These are phyloP conservation scores for Tuber umbilicatum DNA, from an alignment of 495 filamentous ascomycete species.

Conservation along the genomic window DNA sequence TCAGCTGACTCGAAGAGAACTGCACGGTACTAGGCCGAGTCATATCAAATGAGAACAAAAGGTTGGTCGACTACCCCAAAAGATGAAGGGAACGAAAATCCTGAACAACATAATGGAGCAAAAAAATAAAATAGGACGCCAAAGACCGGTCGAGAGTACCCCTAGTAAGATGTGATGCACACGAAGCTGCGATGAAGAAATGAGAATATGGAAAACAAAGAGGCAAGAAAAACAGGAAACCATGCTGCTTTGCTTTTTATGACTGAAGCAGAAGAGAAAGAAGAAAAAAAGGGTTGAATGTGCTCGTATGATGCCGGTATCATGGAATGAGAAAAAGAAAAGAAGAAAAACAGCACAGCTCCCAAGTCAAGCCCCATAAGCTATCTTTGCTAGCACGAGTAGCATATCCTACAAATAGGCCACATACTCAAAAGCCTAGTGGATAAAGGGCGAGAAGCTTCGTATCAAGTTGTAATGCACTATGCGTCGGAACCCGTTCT, in stretches of 20 bases:
- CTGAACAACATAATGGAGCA: not conserved
- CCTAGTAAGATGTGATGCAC: not conserved
- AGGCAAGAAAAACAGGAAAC: constrained; percentile 30
- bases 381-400: constrained; percentile 6
- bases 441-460: constrained; percentile 4
- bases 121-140: not conserved
- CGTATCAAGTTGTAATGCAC: constrained; percentile 12
- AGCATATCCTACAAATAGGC: not conserved
- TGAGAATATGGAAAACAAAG: constrained; percentile 18
- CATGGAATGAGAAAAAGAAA: constrained; percentile 25
- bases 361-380: constrained; percentile 7
- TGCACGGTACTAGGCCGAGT: not conserved
- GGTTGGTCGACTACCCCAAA: not conserved
- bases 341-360: constrained; percentile 10
- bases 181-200: constrained; percentile 10
- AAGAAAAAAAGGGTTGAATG: constrained; percentile 12
- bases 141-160: not conserved
- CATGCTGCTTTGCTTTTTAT: constrained; percentile 37
- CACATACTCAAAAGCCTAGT: constrained; percentile 7
- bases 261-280: constrained; percentile 30
- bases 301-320: constrained; percentile 9
- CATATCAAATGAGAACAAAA: not conserved
- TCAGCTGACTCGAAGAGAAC: constrained; percentile 1
- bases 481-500: constrained; percentile 32
- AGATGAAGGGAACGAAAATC: not conserved